Conservation (phyloP, 352 stramenopile species). For the Phytophthora nicotianae region DNA sequence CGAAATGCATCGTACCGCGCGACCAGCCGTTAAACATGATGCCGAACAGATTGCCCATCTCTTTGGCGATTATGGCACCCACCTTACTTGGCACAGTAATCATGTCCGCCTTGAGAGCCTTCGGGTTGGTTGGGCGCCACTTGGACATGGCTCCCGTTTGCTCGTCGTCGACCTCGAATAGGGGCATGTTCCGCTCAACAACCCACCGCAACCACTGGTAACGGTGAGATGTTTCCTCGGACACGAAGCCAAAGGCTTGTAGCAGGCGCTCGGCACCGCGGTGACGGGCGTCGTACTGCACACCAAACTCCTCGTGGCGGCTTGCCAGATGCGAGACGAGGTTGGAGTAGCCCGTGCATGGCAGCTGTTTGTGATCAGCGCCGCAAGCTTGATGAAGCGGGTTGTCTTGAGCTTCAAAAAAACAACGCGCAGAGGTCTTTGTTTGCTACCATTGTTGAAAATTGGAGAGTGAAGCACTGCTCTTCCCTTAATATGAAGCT, state of each 20-base stretch:
- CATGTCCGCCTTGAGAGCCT: background rate
- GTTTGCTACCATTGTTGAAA: too few relatives aligned
- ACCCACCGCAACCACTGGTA: constrained; percentile 9
- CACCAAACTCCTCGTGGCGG: too few relatives aligned
- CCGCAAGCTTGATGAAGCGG: too few relatives aligned
- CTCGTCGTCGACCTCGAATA: constrained; percentile 11
- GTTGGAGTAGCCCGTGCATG: too few relatives aligned
- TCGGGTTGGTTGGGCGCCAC: background rate
- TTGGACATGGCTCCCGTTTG: background rate
- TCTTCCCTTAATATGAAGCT: too few relatives aligned
- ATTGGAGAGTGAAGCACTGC: too few relatives aligned
- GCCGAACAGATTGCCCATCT: background rate
- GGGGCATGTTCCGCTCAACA: constrained; percentile 10
- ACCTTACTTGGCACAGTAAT: background rate
- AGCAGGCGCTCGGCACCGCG: too few relatives aligned
- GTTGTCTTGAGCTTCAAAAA: too few relatives aligned
- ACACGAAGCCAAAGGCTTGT: constrained; percentile 6
- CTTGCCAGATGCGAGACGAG: too few relatives aligned
- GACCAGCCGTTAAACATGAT: background rate
- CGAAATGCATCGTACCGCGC: background rate
- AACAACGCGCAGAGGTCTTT: too few relatives aligned
- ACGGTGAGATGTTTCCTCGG: constrained; percentile 2
- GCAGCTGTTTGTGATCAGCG: too few relatives aligned
- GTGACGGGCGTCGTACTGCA: too few relatives aligned
- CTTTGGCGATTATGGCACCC: background rate